Conservation (phyloP, 805 yeast genomes). For the Candida boidinii region DNA sequence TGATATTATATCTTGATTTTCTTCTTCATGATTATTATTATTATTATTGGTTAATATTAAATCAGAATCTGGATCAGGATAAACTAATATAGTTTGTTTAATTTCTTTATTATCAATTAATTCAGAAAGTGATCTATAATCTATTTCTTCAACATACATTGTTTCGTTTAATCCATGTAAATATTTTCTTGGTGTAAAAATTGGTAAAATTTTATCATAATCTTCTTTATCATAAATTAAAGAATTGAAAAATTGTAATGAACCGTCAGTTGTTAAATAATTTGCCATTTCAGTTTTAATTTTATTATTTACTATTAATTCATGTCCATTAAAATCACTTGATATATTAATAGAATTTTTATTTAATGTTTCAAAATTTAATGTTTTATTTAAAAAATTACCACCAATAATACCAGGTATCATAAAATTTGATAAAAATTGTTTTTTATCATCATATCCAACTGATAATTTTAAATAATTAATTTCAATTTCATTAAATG, state of each 20-base stretch:
- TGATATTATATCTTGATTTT: no score
- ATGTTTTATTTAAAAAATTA: constrained; percentile 12
- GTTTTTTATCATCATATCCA: constrained; percentile 21
- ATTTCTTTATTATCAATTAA: constrained; percentile 45
- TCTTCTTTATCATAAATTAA: constrained; percentile 15
- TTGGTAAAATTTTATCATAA: constrained; percentile 11
- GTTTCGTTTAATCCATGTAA: constrained; percentile 52
- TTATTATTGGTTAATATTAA: no score
- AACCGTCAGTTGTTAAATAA: constrained; percentile 35
- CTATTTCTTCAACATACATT: constrained; percentile 60
- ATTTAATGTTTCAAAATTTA: constrained; percentile 17
- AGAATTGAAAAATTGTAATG: constrained; percentile 39
- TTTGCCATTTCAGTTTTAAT: constrained; percentile 28
- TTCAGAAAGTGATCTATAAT: constrained; percentile 45
- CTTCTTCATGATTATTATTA: constrained; percentile 21
- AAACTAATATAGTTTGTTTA: constrained; percentile 56
- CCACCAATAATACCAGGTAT: constrained; percentile 41
- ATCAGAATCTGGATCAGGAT: constrained; percentile 29
- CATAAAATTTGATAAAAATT: constrained; percentile 24
- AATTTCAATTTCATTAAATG: constrained; percentile 33
- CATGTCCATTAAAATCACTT: constrained; percentile 23
- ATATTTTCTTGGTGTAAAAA: constrained; percentile 48
- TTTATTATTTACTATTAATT: constrained; percentile 26
- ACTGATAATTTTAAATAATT: constrained; percentile 29
- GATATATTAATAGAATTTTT: constrained; percentile 15